Evolutionary conservation across 2,329 filamentous ascomycete species (phyloP), one percentile per base, ranked within the genome.

Genomic region (Stemphylium lycopersici): DNA sequence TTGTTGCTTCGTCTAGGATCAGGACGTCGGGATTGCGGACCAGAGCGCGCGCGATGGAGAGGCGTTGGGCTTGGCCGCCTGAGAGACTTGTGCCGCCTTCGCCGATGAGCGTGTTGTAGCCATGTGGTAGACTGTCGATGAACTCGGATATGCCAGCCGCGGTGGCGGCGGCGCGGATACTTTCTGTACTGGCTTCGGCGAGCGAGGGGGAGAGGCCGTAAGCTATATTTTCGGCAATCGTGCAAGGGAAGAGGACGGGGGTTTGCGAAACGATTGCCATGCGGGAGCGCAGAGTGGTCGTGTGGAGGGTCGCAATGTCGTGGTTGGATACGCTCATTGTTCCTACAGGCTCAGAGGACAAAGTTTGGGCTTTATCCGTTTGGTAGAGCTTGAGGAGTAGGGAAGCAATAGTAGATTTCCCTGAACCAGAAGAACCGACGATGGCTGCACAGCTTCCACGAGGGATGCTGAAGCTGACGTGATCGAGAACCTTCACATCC

Each of bases 1-100:
- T 90, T 0, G 93, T 97, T 1, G 92, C 90, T 76, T 97, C 93
- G 65, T 98, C 93, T 2, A 97, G 77, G 2, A 97, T 83, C 13
- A 97, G 77, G 2, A 97, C 79, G 36, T 83, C 81, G 0, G 92
- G 92, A 12, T 81, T 79, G 0, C 91, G 83, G 0, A 90, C 82
- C 0, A 97, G 78, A 0, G 92, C 91, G 1, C 93, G 81, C 0
- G 93, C 91, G 56, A 97, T 92, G 16, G 87, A 87, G 2, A 97
- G 74, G 0, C 91, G 83, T 71, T 97, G 93, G 0, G 88, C 85
- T 72, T 97, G 93, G 0, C 93, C 93, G 0, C 91, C 91, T 0
- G 88, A 92, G 0, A 97, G 75, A 0, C 82, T 78, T 15, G 88
- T 82, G 0, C 91, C 90, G 3, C 90, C 90, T 41, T 92, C 90